Evolutionary conservation across 73 alveolate species (phyloP), one percentile per base, ranked within the genome.

Genomic region (Paraurostyla sp.): DNA sequence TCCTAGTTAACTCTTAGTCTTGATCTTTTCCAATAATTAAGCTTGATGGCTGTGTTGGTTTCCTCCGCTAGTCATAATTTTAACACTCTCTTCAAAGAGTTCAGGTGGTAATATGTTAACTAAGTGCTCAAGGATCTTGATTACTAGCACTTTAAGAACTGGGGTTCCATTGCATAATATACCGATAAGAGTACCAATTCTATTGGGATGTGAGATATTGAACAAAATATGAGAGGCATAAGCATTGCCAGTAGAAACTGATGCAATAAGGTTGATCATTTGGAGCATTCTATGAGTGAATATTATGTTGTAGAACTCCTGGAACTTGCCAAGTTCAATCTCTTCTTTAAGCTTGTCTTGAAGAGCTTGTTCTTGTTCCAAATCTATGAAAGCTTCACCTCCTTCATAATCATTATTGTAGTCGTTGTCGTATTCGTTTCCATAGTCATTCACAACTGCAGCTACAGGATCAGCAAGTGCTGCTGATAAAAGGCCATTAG

Each of bases 61-160:
- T n/a, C 0, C 22, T 0, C 89, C 89, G 23, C 43, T 78, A 35
- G 89, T 78, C 80, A 78, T 52, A 11, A 68, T 35, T 29, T 56
- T 43, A 9, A 88, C 85, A 30, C 88, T 38, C 75, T 88, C 94
- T 27, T 88, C 94, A 59, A 88, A 88, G 11, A 88, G 65, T 23
- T 88, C 91, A 30, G 65, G 75, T 9, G 94, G 94, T 7, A 88
- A 18, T 20, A 71, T 45, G 57, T 75, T 76, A 23, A 80, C 46
- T 9, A 88, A 76, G 35, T 88, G 88, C 80, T 80, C 81, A 29
- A 88, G 36, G 18, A 88, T 88, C 73, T 88, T 88, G 22, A 88
- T 38, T 15, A 80, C 83, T 1, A 84, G 29, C 36, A 78, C 50
- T 40, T 84, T 84, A 23, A 78, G 60, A 11, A 52, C 43, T 16